Evolutionary conservation across 805 yeast species (phyloP), one percentile per base, ranked within the genome.

Genomic region (Yamadazyma ubonensis): DNA sequence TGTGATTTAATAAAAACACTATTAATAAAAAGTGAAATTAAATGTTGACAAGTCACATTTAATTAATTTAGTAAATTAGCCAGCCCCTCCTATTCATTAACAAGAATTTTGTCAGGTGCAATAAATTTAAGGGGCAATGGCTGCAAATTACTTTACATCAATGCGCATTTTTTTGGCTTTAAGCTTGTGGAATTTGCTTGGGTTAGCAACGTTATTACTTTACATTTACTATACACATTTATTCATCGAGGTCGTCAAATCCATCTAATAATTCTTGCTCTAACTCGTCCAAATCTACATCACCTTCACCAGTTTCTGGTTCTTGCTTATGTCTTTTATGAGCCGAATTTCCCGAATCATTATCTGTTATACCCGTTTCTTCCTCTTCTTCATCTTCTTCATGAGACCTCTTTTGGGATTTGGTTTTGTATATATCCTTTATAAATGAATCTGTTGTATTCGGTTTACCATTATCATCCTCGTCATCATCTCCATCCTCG

Each of bases 251-350:
- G 28, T 39, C 42, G 20, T 39, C 80, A 48, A 79, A 59, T 23
- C 79, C 79, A 50, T 50, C 81, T 64, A 74, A 56, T 33, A 75
- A 56, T 48, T 73, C 78, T 44, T 69, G 65, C 46, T 75, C 79
- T 25, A 73, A 67, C 34, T 72, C 78, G 36, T 73, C 76, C 35
- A 69, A 59, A 20, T 67, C 70, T 5, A 41, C 45, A 29, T 22
- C 29, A 16, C 19, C 32, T 9, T 10, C 22, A 10, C n/a, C 15
- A 14, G 14, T 25, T 12, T 33, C 36, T 17, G 6, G 6, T 23
- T 6, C 26, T 4, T 23, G 8, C 52, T 21, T 33, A 29, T 27
- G 23, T 19, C 35, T 42, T 33, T 34, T 25, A 23, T 21, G 25
- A n/a, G 6, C 33, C 20, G 10, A 14, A 12, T n/a, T 15, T 19